Evolutionary conservation across 495 filamentous ascomycete genomes (phyloP), one percentile per base, ranked within the genome.

Genomic region (Trichoderma asperelloides): DNA sequence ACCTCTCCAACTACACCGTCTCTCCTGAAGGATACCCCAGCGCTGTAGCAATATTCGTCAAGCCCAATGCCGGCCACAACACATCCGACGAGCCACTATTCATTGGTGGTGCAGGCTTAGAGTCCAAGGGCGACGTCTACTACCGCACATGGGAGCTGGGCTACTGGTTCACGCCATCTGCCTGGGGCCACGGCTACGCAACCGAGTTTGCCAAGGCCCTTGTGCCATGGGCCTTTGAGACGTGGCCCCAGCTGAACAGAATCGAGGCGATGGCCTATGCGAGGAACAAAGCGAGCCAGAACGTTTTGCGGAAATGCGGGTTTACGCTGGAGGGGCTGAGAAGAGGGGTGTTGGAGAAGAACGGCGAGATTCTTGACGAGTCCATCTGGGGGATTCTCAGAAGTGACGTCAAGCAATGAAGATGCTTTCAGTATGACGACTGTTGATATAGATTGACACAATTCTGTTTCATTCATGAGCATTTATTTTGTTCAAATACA

Each of bases 171-270:
- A 74, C 67, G n/a, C 71, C 67, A 66, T 66, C 70, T 0, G 68
- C 68, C 55, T 79, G 78, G 79, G 80, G 80, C 0, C 71, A 68
- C 13, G 78, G 80, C 0, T 69, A 79, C 43, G 74, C 75, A 62
- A 75, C 72, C 40, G 75, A 72, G 49, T 70, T 68, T 15, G 60
- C 70, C 0, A 41, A 9, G 4, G 72, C 27, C 25, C 74, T 75
- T 40, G 49, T 66, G 25, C 66, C 68, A 8, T 81, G 79, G 78
- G 71, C 71, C 21, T 80, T 81, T 57, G 68, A 71, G 41, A 68
- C 65, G 21, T 70, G 71, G 3, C 73, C 74, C 0, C 65, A 71
- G 0, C 64, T 81, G 47, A 28, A 71, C 40, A 68, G 79, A 64
- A 37, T 81, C 4, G 75, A 81, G 68, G 78, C 73, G 1, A 18